Conservation (phyloP, 2,329 filamentous ascomycete species). For the Aspergillus arachidicola region DNA sequence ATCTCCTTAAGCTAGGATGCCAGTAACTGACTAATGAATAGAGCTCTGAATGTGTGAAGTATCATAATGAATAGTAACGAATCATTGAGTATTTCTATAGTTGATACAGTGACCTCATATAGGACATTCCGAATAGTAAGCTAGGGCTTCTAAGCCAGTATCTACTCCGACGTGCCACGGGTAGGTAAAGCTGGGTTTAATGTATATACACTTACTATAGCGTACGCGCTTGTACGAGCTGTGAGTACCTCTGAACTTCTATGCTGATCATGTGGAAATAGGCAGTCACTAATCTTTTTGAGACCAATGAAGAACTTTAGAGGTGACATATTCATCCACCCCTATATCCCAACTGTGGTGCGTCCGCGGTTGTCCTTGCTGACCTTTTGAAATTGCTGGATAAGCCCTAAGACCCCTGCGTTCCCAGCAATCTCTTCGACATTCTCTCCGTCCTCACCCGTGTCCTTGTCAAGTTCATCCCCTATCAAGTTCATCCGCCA, state of each 20-base stretch:
- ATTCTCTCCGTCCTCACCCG: slow-evolving; percentile 51
- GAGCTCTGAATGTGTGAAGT: too few relatives aligned
- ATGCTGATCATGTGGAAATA: neutral
- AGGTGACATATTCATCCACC: neutral
- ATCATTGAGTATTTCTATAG: too few relatives aligned
- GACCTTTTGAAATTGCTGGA: slow-evolving; percentile 69
- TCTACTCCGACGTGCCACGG: neutral
- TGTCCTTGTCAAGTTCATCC: slow-evolving; percentile 39
- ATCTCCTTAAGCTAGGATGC: too few relatives aligned
- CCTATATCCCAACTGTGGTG: slow-evolving; percentile 38
- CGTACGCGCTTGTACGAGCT: neutral
- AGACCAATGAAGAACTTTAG: neutral
- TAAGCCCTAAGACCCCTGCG: slow-evolving; percentile 64
- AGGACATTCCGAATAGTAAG: too few relatives aligned
- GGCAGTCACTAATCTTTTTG: neutral
- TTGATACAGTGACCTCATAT: too few relatives aligned
- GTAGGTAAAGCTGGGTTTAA: neutral
- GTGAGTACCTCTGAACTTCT: neutral
- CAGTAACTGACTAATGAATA: too few relatives aligned
- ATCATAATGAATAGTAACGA: too few relatives aligned
- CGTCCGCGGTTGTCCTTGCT: slow-evolving; percentile 42
- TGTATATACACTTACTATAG: neutral
- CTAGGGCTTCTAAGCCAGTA: too few relatives aligned
- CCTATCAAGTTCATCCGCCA: slow-evolving; percentile 50
- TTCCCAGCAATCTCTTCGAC: slow-evolving; percentile 51